Conservation (phyloP, 805 yeast species). For the Saturnispora serradocipensis region DNA sequence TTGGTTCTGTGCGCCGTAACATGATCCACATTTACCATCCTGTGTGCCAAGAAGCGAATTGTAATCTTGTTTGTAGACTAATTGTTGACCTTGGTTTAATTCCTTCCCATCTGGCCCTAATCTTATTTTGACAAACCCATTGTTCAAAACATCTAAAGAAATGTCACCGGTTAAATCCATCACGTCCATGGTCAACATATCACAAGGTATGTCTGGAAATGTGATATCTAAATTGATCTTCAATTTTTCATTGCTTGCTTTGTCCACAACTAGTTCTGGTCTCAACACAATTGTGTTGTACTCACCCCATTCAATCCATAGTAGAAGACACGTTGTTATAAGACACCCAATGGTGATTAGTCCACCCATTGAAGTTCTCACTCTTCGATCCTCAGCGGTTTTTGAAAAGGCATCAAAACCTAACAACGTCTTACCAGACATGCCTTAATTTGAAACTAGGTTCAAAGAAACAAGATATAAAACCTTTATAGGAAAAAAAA, state of each 20-base stretch:
- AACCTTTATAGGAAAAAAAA: not conserved
- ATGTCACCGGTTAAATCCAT: constrained; percentile 85
- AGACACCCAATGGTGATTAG: constrained; percentile 62
- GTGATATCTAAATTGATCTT: constrained; percentile 74
- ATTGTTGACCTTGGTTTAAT: constrained; percentile 16
- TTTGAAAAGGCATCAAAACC: constrained; percentile 86
- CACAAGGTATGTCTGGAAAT: constrained; percentile 85
- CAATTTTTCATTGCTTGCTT: constrained; percentile 58
- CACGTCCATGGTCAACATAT: constrained; percentile 67
- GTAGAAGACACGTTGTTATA: constrained; percentile 40
- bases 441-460: not conserved
- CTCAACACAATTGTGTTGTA: constrained; percentile 58
- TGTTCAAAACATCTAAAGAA: constrained; percentile 59
- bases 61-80: not conserved
- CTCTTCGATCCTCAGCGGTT: constrained; percentile 87
- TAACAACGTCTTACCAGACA: constrained; percentile 26
- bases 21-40: constrained; percentile 67
- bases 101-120: constrained; percentile 44
- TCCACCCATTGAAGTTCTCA: constrained; percentile 87
- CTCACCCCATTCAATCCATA: constrained; percentile 67
- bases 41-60: constrained; percentile 11
- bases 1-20: constrained; percentile 78
- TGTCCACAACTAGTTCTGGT: constrained; percentile 85
- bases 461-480: not conserved
- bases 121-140: constrained; percentile 67